phyloP scores from a whole-genome alignment of 164 flowering plant species.

The Platanus orientalis region DNA sequence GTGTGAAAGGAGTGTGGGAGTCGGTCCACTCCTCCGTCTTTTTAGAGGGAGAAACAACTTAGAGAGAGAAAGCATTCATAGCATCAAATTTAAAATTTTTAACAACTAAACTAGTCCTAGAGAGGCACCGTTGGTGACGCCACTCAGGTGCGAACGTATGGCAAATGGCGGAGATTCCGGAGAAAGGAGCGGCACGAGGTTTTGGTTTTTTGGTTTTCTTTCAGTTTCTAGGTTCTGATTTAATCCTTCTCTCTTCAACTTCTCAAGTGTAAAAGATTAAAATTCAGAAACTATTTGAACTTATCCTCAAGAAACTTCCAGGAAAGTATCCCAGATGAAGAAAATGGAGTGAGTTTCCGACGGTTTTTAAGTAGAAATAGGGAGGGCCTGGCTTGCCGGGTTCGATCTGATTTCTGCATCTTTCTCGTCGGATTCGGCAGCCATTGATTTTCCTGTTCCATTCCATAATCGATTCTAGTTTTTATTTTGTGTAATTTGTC shows the following conservation, averaged over 20 bases:
- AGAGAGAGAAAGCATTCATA: not conserved
- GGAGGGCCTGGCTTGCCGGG: not conserved
- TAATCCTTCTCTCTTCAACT: slow-evolving; percentile 5
- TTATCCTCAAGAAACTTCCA: slow-evolving; percentile 28
- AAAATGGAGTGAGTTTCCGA: not conserved
- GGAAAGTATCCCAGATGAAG: slow-evolving; percentile 3
- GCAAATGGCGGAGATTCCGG: slow-evolving; percentile 54
- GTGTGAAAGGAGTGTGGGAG: not conserved
- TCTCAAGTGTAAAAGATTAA: no score
- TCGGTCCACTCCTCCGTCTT: not conserved
- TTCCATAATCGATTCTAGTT: not conserved
- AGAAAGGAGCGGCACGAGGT: slow-evolving; percentile 34
- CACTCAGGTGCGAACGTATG: slow-evolving; percentile 54
- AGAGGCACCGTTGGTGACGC: slow-evolving; percentile 45
- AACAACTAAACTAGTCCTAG: no score
- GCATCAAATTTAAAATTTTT: no score
- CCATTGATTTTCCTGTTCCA: no score
- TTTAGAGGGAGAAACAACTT: not conserved
- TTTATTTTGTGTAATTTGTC: no score
- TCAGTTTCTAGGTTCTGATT: slow-evolving; percentile 3
- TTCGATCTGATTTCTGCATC: not conserved
- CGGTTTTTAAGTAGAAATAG: not conserved
- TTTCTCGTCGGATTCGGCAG: not conserved
- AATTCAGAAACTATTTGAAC: slow-evolving; percentile 23
- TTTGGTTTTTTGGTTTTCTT: slow-evolving; percentile 18